These are phyloP conservation scores for Darksidea phi DNA, from an alignment of 495 filamentous ascomycete species.

Conservation along the genomic window DNA sequence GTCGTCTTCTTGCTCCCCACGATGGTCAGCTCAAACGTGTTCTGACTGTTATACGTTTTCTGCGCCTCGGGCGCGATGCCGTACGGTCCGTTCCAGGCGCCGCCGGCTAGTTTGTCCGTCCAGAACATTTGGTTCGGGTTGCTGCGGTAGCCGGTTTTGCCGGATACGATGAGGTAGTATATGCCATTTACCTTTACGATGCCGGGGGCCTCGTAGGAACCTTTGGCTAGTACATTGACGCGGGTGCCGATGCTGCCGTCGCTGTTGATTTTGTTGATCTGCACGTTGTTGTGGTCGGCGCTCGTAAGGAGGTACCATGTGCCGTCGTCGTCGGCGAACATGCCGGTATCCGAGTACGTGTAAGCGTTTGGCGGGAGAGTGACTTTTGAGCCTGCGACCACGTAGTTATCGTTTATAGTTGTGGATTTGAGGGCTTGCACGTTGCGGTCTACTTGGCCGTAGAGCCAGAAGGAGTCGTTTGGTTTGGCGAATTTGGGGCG, in stretches of 20 bases:
- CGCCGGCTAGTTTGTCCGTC: slow-evolving; percentile 38
- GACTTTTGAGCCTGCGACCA: slow-evolving; percentile 41
- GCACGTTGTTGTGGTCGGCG: slow-evolving; percentile 51
- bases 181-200: slow-evolving; percentile 46
- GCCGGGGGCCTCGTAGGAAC: slow-evolving; percentile 49
- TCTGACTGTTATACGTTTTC: slow-evolving; percentile 51
- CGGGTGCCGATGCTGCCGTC: slow-evolving; percentile 40
- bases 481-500: slow-evolving; percentile 50
- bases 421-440: slow-evolving; percentile 46
- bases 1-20: slow-evolving; percentile 45
- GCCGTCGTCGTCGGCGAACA: slow-evolving; percentile 47
- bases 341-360: slow-evolving; percentile 49
- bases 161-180: slow-evolving; percentile 49
- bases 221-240: slow-evolving; percentile 33
- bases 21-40: slow-evolving; percentile 49
- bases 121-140: slow-evolving; percentile 46
- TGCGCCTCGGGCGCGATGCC: slow-evolving; percentile 46
- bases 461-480: slow-evolving; percentile 49
- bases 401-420: slow-evolving; percentile 42
- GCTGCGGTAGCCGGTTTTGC: slow-evolving; percentile 47
- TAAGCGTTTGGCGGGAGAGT: slow-evolving; percentile 48
- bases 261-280: slow-evolving; percentile 49
- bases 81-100: slow-evolving; percentile 45
- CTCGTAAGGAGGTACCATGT: slow-evolving; percentile 50
- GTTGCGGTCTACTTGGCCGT: slow-evolving; percentile 50